Base-by-base conservation (phyloP, 495 filamentous ascomycete genomes). In the Emericellopsis terricola region DNA sequence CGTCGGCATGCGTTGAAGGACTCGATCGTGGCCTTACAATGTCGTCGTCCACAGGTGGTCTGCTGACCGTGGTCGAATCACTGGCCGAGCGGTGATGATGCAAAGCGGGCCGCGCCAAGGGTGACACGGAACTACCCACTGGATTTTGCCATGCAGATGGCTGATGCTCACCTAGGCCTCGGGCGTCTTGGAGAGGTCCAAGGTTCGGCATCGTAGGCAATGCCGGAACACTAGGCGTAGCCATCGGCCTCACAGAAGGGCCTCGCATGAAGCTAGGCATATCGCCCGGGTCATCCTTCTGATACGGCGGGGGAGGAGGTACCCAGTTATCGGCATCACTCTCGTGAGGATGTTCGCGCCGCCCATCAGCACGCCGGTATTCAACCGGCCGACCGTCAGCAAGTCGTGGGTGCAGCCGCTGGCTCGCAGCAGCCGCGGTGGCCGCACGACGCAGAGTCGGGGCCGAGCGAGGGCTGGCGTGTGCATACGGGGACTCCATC, bases 241-340 rank as follows among this genome's bases (percentile, higher is more conserved):
- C 31, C 4, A 45, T 42, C 5, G 39, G 38, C 20, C 39, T 23
- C n/a, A 59, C 42, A 33, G 44, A 33, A 21, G 58, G 49, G 14
- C 52, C 41, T 24, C 60, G 57, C n/a, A 66, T 38, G 34, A 64
- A 66, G 8, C 49, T 51, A 8, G 67, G 67, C 15, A 60, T 33
- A 31, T 65, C 64, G 13, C 53, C 61, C 4, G 81, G 75, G 19
- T 78, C 60, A 10, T 83, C 72, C 10, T 68, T 71, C 14, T 72
- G 69, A 44, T 94, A 94, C 6, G 83, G 81, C 9, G 85, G 85
- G n/a, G 85, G 85, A 0, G 85, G 85, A 15, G 85, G 80, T 5
- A 86, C 81, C 85, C 85, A 94, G 40, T 86, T 81, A 41, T 93
- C 85, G 3, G 82, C 82, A 47, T 92, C 81, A 39, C 78, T 85